Conservation (phyloP, 2,329 filamentous ascomycete species). For the Xylariaceae sp. region DNA sequence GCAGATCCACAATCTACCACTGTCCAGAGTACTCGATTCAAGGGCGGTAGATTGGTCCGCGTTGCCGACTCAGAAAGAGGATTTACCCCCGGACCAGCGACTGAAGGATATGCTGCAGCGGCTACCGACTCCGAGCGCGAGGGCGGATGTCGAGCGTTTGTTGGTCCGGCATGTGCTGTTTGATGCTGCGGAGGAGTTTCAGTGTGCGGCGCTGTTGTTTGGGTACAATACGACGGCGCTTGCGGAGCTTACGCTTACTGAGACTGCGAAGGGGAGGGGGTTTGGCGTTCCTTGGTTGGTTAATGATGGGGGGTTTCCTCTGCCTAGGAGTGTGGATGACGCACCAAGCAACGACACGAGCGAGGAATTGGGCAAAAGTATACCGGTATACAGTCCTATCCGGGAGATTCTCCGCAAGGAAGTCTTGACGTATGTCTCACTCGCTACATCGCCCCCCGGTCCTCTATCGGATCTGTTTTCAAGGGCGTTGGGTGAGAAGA, state of each 20-base stretch:
- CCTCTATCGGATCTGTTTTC: conserved; percentile 6
- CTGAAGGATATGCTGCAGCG: conserved; percentile 56
- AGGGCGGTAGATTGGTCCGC: conserved; percentile 52
- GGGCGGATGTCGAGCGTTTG: conserved; percentile 68
- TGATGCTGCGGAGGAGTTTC: conserved; percentile 55
- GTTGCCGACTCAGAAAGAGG: conserved; percentile 31
- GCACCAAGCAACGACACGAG: not conserved
- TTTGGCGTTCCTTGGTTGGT: conserved; percentile 79
- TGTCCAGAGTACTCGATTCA: conserved; percentile 43
- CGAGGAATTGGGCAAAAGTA: conserved; percentile 24
- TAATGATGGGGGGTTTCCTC: conserved; percentile 62
- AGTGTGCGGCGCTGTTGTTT: conserved; percentile 71
- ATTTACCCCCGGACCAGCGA: conserved; percentile 13
- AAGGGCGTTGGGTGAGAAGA: not conserved
- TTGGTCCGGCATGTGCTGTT: conserved; percentile 72
- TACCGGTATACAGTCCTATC: conserved; percentile 70
- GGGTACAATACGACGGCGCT: conserved; percentile 85
- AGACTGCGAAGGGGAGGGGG: conserved; percentile 88
- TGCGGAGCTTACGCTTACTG: conserved; percentile 79
- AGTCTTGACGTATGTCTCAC: conserved; percentile 63
- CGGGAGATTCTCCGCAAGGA: conserved; percentile 85
- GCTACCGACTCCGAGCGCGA: conserved; percentile 71
- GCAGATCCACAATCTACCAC: conserved; percentile 26
- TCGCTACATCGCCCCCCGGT: conserved; percentile 33
- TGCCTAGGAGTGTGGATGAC: conserved; percentile 12